Evolutionary conservation across 495 filamentous ascomycete species (phyloP).

Genomic region (Pseudevernia furfuracea): DNA sequence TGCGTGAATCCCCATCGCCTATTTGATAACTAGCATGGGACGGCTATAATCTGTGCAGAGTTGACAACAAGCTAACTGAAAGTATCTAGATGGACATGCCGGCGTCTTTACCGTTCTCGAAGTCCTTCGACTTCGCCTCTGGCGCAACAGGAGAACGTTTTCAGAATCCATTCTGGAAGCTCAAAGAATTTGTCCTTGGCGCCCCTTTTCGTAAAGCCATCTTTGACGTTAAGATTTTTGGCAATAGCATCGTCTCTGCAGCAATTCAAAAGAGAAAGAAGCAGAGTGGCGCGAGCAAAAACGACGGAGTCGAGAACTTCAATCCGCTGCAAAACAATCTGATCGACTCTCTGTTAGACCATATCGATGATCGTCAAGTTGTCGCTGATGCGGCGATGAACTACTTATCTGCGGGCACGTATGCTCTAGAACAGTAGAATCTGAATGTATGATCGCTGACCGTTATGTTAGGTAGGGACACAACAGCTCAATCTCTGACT

Average conservation of each 20-base stretch:
- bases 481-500: constrained; percentile 52
- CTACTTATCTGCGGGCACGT: constrained; percentile 46
- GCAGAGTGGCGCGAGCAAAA: not conserved
- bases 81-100: constrained; percentile 49
- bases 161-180: constrained; percentile 52
- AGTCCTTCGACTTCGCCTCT: constrained; percentile 51
- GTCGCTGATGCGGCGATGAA: constrained; percentile 54
- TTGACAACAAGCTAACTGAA: not conserved
- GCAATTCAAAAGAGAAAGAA: constrained; percentile 32
- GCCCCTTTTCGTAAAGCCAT: constrained; percentile 39
- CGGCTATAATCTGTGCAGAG: not conserved
- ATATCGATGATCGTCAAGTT: constrained; percentile 40
- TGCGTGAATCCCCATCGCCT: constrained; percentile 20
- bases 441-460: constrained; percentile 15
- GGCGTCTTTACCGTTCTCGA: constrained; percentile 47
- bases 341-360: constrained; percentile 49
- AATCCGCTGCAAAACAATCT: constrained; percentile 31
- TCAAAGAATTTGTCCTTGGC: constrained; percentile 47
- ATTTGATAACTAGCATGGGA: not conserved
- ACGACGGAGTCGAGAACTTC: constrained; percentile 30
- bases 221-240: constrained; percentile 42
- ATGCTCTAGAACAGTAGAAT: not conserved
- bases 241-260: constrained; percentile 42
- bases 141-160: constrained; percentile 51
- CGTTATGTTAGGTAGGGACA: constrained; percentile 42